Conservation (phyloP, 176 grass and related monocot species). For the Echinochloa phyllopogon region DNA sequence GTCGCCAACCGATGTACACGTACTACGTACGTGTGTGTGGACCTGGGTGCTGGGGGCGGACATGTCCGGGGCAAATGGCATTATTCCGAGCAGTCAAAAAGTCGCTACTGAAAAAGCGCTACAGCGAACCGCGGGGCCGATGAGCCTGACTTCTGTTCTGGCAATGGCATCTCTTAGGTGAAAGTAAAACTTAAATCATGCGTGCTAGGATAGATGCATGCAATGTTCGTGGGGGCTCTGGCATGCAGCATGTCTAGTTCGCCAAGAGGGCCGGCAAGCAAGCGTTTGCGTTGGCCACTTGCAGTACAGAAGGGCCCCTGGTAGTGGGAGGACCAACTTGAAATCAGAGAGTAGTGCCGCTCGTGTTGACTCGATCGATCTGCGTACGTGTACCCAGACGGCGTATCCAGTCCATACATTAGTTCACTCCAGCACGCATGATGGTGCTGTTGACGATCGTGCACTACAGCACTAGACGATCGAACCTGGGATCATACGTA, state of each 20-base stretch:
- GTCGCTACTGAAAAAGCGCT: conserved; percentile 43
- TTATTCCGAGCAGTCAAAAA: conserved; percentile 52
- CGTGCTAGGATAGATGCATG: background rate
- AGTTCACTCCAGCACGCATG: background rate
- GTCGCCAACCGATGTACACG: background rate
- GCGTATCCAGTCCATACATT: background rate
- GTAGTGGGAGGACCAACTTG: background rate
- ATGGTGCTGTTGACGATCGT: background rate
- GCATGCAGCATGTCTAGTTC: conserved; percentile 15
- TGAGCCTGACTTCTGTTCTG: background rate
- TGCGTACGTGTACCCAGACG: background rate
- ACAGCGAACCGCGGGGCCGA: conserved; percentile 22
- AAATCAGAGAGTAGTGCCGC: background rate
- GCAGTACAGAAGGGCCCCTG: background rate
- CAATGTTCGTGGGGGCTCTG: background rate
- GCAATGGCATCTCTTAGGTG: background rate
- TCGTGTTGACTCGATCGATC: background rate
- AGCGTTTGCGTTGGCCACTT: background rate
- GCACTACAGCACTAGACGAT: too few species aligned
- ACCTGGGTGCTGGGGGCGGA: background rate
- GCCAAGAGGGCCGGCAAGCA: background rate
- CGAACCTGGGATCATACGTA: background rate
- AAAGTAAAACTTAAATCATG: background rate
- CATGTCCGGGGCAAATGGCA: conserved; percentile 37
- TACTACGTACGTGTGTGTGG: background rate